phyloP scores from a whole-genome alignment of 2,329 filamentous ascomycete species.

The Colletotrichum tropicicola region DNA sequence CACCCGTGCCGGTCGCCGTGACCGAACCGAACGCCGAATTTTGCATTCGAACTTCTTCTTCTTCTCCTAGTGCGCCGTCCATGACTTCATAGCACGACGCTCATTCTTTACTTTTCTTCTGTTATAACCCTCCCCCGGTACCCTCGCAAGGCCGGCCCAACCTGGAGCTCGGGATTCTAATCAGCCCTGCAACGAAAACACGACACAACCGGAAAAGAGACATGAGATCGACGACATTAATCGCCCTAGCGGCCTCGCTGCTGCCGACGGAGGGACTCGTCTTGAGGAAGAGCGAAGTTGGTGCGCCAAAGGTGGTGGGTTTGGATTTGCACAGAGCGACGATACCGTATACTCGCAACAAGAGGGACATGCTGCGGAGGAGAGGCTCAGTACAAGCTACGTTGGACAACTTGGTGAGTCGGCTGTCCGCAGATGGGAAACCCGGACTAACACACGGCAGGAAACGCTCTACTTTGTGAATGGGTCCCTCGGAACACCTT shows the following conservation, averaged over 20 bases:
- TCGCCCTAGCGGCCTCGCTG: slow-evolving; percentile 40
- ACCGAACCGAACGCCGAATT: slow-evolving; percentile 7
- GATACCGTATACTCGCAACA: slow-evolving; percentile 27
- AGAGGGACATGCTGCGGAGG: slow-evolving; percentile 42
- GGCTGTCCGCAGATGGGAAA: not conserved
- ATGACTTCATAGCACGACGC: slow-evolving; percentile 24
- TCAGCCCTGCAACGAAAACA: not conserved
- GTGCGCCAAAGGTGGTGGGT: slow-evolving; percentile 53
- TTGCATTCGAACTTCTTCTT: not conserved
- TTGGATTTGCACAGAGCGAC: slow-evolving; percentile 52
- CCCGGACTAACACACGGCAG: slow-evolving; percentile 43
- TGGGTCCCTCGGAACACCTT: slow-evolving; percentile 68
- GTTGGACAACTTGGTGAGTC: slow-evolving; percentile 66
- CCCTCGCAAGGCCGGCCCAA: not conserved
- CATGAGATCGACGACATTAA: slow-evolving; percentile 47
- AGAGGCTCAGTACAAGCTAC: slow-evolving; percentile 52
- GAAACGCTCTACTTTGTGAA: slow-evolving; percentile 73
- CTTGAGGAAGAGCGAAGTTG: slow-evolving; percentile 41
- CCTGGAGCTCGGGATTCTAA: not conserved
- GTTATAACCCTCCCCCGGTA: slow-evolving; percentile 13
- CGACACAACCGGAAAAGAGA: not conserved
- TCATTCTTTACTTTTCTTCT: not conserved
- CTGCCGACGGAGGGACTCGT: slow-evolving; percentile 38
- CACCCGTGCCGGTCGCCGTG: slow-evolving; percentile 18
- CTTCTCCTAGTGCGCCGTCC: slow-evolving; percentile 1